Evolutionary conservation across 2,329 filamentous ascomycete species (phyloP), one percentile per base, ranked within the genome.

Genomic region (Beauveria asiatica): DNA sequence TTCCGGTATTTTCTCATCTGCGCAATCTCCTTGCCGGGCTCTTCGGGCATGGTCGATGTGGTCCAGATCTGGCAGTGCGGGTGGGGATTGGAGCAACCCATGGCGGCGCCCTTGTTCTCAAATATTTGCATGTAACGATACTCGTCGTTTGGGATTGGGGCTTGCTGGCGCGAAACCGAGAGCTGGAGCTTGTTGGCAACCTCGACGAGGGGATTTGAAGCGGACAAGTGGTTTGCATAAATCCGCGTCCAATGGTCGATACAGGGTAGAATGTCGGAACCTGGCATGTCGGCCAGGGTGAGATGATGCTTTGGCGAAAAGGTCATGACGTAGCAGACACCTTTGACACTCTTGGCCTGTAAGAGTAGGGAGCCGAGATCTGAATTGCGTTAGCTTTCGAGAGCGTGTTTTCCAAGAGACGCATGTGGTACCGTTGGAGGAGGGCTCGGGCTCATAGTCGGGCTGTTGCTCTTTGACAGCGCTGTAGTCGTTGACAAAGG

Each of bases 71-170:
- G 94, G 62, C 94, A 93, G 75, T 99, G 94, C 0, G 94, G 94
- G 73, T 99, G 94, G 1, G 94, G 94, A 73, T 99, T 99, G 1
- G 93, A 97, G 78, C 94, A 99, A 56, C 94, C 94, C 94, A 99
- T 99, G 11, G 93, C 91, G 1, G 89, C 86, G 56, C 94, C 94
- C 76, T 99, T 99, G 79, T 99, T 99, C 77, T 99, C 94, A 64
- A 99, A 99, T 65, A 99, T 97, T 72, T 99, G 94, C 92, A 99
- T 97, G 76, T 96, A 97, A 58, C 89, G 85, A 68, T 96, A 91
- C 74, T 96, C 90, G 57, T 89, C 83, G 56, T 81, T 84, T 5
- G 91, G 87, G 1, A 67, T 49, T 6, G 74, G 74, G 10, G 72
- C 70, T 13, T 69, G 69, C 6, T 74, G 71, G 19, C 64, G 71